Percentiles rank a stretch among this genome's conserved stretches.
Conservation (phyloP, 1,139 yeast species). For the Candida sojae region DNA sequence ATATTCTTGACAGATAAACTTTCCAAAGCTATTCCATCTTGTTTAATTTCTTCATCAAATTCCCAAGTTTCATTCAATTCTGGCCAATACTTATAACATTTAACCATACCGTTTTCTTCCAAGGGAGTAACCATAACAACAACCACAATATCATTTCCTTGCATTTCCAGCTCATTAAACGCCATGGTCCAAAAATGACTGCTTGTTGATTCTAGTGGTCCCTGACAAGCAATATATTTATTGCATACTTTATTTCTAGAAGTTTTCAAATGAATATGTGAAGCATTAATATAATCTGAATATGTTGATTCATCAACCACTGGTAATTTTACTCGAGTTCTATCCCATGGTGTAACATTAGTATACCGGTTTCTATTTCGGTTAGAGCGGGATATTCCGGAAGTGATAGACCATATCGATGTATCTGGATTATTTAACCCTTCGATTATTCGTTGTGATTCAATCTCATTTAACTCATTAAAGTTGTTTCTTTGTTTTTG, state of each 20-base stretch:
- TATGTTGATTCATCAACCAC: conserved; percentile 10
- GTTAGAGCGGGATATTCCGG: conserved; percentile 22
- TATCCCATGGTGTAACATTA: conserved; percentile 48
- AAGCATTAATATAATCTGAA: conserved; percentile 46
- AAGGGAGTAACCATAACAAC: conserved; percentile 89
- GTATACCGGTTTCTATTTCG: conserved; percentile 35
- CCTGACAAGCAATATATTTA: conserved; percentile 45
- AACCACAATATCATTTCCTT: conserved; percentile 45
- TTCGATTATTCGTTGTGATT: conserved; percentile 19
- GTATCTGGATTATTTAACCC: conserved; percentile 17
- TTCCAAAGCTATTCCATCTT: conserved; percentile 28
- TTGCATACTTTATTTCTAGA: conserved; percentile 7
- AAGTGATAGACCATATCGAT: conserved; percentile 25
- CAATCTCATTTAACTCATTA: conserved; percentile 17
- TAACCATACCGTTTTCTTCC: conserved; percentile 56
- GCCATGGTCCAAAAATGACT: conserved; percentile 90
- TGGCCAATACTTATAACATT: conserved; percentile 84
- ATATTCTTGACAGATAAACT: conserved; percentile 22
- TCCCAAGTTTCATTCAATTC: conserved; percentile 21
- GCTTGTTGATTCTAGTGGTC: conserved; percentile 66
- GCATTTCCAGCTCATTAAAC: conserved; percentile 42
- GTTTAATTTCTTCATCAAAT: conserved; percentile 17
- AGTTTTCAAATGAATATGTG: conserved; percentile 24
- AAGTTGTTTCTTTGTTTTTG: conserved; percentile 17
- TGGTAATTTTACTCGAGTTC: conserved; percentile 35